Base-by-base conservation (phyloP, 2,329 filamentous ascomycete genomes). In the Acephala macrosclerotiorum region DNA sequence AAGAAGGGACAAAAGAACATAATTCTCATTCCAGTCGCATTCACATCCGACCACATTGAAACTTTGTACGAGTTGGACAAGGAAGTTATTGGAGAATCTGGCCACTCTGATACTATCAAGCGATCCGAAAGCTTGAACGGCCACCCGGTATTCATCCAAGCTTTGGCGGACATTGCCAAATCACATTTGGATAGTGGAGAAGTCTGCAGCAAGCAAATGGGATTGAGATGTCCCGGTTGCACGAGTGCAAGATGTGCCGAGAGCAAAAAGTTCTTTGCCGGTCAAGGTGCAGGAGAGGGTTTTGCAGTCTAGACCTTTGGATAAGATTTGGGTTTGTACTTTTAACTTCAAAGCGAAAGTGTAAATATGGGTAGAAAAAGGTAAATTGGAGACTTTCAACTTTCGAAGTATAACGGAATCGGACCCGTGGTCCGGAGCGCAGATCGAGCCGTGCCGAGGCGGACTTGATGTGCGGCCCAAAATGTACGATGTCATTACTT, bases 1-100 rank as follows among this genome's bases (percentile, higher is more conserved):
- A 88, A 91, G 76, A 94, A 96, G 79, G 96, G 95, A 0, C 92
- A 97, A 75, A 97, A 90, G 63, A 94, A 99, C 76, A 84, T 99
- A 62, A 84, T 97, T 1, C 84, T 99, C 7, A 93, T 99, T 63
- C 96, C 96, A 0, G 96, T 99, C 70, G 96, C 96, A 6, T 99
- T 99, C 77, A 99, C 96, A 0, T 97, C 93, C n/a, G 96, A 99
- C 75, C 96, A 99, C 77, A 99, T 99, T 72, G 96, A 99, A 81
- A 99, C 96, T 0, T 83, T 99, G 0, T 98, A 91, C 77, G 96
- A 99, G 79, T 83, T 99, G 60, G 96, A 99, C 77, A 85, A 93
- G 73, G 96, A 99, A 80, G 93, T 99, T 45, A 98, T 99, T 75
- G 91, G 93, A 65, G 94, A 97, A 79, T 93, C 87, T 0, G 89